phyloP scores from a whole-genome alignment of 2,329 filamentous ascomycete genomes.

The Ophiostoma himal-ulmi region DNA sequence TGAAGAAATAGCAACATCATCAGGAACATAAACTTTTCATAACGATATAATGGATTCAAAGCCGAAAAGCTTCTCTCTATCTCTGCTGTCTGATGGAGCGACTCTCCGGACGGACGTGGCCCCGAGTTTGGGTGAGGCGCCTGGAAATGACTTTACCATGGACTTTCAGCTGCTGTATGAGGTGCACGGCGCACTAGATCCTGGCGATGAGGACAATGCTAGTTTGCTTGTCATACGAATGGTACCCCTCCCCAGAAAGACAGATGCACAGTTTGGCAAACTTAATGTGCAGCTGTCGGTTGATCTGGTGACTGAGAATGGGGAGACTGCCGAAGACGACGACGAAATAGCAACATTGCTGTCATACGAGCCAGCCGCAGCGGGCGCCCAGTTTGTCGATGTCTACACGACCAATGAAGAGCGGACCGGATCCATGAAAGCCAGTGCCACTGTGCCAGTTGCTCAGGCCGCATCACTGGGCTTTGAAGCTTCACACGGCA shows the following conservation, averaged over 20 bases:
- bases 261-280: neutral
- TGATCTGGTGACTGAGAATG: neutral
- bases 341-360: neutral
- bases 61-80: neutral
- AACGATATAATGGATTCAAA: neutral
- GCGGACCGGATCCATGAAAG: neutral
- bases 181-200: neutral
- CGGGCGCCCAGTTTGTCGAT: neutral
- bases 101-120: constrained; percentile 10
- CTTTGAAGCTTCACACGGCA: neutral
- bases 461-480: neutral
- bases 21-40: neutral
- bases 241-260: neutral
- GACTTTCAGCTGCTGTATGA: constrained; percentile 12
- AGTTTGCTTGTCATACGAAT: constrained; percentile 1
- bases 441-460: neutral
- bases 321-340: neutral
- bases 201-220: constrained; percentile 2
- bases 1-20: neutral
- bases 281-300: constrained; percentile 8
- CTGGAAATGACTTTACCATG: neutral
- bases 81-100: neutral
- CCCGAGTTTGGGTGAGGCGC: neutral
- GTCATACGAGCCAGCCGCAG: neutral
- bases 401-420: constrained; percentile 8